Evolutionary conservation across 805 yeast genomes (phyloP), one percentile per base, ranked within the genome.

Genomic region (Candida coquimbonensis): DNA sequence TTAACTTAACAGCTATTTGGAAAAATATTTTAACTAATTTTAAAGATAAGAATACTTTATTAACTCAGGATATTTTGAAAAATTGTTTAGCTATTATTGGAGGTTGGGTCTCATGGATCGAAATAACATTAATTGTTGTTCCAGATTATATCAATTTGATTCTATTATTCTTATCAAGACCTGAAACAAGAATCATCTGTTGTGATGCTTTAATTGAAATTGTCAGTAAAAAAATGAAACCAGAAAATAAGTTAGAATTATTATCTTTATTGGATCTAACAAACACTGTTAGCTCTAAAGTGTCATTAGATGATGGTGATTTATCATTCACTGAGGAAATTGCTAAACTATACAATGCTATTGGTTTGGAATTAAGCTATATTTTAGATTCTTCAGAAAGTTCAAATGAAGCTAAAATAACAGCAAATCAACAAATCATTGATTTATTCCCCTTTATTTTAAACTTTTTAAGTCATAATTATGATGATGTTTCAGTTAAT

Each of bases 51-150:
- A 45, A 56, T 42, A 49, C 59, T 5, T 62, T 61, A 25, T 54
- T 60, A 24, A 56, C 64, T 29, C 51, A 57, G 51, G 79, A 78
- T 48, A 73, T 84, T 50, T 54, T 86, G 56, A 78, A 74, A 50
- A 75, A 75, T 49, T 67, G 80, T 7, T 71, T 88, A 42, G 71
- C 72, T 43, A 80, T 80, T 45, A 78, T 93, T 46, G 97, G 97
- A 11, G 79, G 80, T 12, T 93, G 85, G 75, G 85, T 89, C 24
- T 81, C 90, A 24, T 93, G 99, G 99, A 87, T 90, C 62, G 61
- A 57, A 29, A 57, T 57, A 46, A 45, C 49, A 13, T 42, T 57
- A 40, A 54, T 59, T 34, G 56, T 54, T 8, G 49, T 49, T 31
- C 39, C 54, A 2, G 61, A 58, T 38, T 59, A 59, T 41, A 58